Base-by-base conservation (phyloP, 73 alveolate species). In the Blepharisma japonicum region DNA sequence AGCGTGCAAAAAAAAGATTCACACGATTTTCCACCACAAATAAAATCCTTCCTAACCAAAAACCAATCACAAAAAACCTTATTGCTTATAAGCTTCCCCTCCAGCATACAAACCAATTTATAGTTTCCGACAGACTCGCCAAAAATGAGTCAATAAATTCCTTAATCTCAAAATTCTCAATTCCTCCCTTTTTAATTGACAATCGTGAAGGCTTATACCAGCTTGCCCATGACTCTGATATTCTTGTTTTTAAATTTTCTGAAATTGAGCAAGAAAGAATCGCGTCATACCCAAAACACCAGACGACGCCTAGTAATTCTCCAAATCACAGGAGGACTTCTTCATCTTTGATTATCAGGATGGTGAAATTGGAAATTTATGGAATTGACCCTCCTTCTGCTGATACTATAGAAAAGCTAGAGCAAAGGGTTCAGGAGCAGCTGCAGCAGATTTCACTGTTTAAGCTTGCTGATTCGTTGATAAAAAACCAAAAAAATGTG, bases 1-100 rank as follows among this genome's bases (percentile, higher is more conserved):
- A 53, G 3, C n/a, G 23, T 4, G 23, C 67, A 53, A 53, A 53
- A 53, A 53, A 11, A 53, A 20, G 27, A 53, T 20, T 14, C n/a
- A 20, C n/a, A 53, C 67, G 67, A 20, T 14, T 53, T 53, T 53
- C 27, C 3, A 11, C 23, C 23, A 53, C n/a, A 20, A 53, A 53
- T 14, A 53, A 53, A 14, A 20, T 14, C 67, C n/a, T 14, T 4
- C 23, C 46, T 2, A n/a, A 11, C 23, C 74, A 39, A 20, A 61
- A 61, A 48, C 74, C 38, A 61, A 61, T n/a, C 23, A 20, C 23
- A 61, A 61, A 61, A 61, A n/a, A n/a, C 46, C 74, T 14, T 20
- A 39, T 4, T 2, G 14, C 46, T 20, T 61, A 18, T 4, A 14
- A 25, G 18, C 47, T 61, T 20, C 74, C 39, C 2, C 14, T 14